phyloP scores from a whole-genome alignment of 768 basidiomycete species.

The Naganishia randhawae region DNA sequence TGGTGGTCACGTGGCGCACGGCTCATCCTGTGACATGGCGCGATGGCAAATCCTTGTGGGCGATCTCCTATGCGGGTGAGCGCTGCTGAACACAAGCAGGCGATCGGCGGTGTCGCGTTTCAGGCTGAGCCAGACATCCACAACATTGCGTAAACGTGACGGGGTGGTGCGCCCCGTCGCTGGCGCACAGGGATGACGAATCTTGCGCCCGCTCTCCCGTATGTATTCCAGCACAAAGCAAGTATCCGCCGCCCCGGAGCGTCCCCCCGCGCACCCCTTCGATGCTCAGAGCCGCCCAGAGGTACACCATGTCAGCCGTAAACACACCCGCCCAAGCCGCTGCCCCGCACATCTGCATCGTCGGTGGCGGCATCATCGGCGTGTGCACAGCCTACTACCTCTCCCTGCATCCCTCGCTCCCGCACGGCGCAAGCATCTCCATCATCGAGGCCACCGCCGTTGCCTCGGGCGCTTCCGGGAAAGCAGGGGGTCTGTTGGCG shows the following conservation, averaged over 20 bases:
- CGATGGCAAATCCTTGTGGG: neutral
- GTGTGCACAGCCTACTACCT: slow-evolving; percentile 74
- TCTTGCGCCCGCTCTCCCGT: too few species aligned
- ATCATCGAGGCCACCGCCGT: slow-evolving; percentile 68
- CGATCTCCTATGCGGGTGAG: neutral
- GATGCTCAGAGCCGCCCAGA: neutral
- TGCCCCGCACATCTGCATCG: slow-evolving; percentile 59
- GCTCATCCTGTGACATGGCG: neutral
- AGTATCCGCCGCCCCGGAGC: neutral
- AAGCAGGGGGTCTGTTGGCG: slow-evolving; percentile 60
- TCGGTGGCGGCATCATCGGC: slow-evolving; percentile 85
- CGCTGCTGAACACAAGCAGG: too few species aligned
- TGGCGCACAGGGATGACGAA: too few species aligned
- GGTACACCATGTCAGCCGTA: slow-evolving; percentile 1
- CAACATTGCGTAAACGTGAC: slow-evolving; percentile 3
- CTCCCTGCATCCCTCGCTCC: slow-evolving; percentile 42
- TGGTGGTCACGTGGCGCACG: neutral
- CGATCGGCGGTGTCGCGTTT: neutral
- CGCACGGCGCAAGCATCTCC: slow-evolving; percentile 52
- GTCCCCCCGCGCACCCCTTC: neutral
- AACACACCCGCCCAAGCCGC: neutral
- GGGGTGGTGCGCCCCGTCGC: too few species aligned
- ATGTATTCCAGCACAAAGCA: neutral
- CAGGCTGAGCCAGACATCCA: neutral
- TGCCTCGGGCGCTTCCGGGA: slow-evolving; percentile 59